Conservation (phyloP, 108 stramenopile genomes). For the Mediolabrus comicus region DNA sequence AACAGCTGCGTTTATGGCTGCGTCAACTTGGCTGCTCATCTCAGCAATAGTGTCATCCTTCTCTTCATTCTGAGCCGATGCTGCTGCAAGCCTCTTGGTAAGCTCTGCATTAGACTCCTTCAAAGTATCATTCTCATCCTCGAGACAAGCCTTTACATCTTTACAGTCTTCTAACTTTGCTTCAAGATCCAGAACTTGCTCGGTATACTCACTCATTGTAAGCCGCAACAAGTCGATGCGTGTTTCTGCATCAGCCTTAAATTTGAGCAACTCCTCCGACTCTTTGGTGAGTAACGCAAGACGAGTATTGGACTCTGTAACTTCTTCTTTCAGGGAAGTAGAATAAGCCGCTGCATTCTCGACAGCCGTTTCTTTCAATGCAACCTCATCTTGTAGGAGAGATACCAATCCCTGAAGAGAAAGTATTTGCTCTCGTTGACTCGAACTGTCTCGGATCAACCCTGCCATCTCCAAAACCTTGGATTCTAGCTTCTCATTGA, state of each 20-base stretch:
- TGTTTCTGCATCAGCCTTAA: neutral
- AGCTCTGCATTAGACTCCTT: neutral
- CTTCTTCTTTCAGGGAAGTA: neutral
- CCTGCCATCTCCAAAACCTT: neutral
- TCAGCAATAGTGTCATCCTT: neutral
- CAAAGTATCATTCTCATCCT: neutral
- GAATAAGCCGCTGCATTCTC: neutral
- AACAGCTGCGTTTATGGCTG: neutral
- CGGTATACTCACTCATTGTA: neutral
- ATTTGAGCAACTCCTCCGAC: neutral
- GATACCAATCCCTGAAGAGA: neutral
- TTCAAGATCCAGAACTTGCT: neutral
- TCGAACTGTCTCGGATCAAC: neutral
- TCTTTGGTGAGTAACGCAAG: neutral
- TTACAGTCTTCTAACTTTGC: neutral
- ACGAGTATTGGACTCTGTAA: neutral
- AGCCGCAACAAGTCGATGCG: neutral
- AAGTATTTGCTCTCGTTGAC: neutral
- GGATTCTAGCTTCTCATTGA: neutral
- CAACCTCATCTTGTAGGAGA: neutral
- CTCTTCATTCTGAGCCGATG: neutral
- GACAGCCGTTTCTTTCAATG: neutral
- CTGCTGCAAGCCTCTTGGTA: neutral
- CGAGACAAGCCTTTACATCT: neutral
- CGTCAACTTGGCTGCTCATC: neutral